Evolutionary conservation across 805 yeast species (phyloP), one percentile per base, ranked within the genome.

Genomic region (Saccharomycopsis selenospora): DNA sequence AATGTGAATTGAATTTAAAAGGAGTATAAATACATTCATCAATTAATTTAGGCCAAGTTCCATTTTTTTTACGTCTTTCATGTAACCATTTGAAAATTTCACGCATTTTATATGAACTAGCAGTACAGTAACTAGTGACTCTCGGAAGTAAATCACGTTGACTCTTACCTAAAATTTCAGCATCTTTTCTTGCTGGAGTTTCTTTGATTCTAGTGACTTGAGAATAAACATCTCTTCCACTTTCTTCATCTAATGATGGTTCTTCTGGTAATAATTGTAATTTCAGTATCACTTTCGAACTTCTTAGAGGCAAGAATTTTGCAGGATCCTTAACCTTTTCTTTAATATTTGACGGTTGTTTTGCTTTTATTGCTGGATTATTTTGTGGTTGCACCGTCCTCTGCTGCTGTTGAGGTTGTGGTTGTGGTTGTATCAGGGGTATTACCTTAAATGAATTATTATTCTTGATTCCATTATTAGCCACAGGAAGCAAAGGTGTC

Each of bases 21-120:
- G 96, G 96, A 0, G 97, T 87, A 61, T 90, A 93, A 6, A 93
- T 70, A 61, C 98, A 93, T 64, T 93, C 99, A 61, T 93, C 98
- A 67, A 91, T 87, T 48, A 89, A 66, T 57, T 85, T 86, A 1
- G 98, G 96, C 56, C 79, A 79, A 0, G 93, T 80, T 30, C 88
- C 82, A 52, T 85, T 68, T 60, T 79, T 85, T 20, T 88, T 74
- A 28, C 50, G 47, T 7, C 52, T 43, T 44, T 87, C 93, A 58
- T 83, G 81, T 46, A 93, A 66, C 90, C 96, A 91, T 58, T 91
- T 71, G 43, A 84, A 72, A 36, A 93, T 68, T 44, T 89, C 97
- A 57, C 84, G 78, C 95, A 93, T 86, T 55, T 79, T 79, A 61
- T 90, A 93, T 22, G 93, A 80, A 26, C 96, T 90, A 24, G 97